A percentile compares a stretch with the other conserved stretches of the same genome.
Evolutionary conservation across 345 rosid genomes (phyloP).

Genomic region (Balakata baccata): DNA sequence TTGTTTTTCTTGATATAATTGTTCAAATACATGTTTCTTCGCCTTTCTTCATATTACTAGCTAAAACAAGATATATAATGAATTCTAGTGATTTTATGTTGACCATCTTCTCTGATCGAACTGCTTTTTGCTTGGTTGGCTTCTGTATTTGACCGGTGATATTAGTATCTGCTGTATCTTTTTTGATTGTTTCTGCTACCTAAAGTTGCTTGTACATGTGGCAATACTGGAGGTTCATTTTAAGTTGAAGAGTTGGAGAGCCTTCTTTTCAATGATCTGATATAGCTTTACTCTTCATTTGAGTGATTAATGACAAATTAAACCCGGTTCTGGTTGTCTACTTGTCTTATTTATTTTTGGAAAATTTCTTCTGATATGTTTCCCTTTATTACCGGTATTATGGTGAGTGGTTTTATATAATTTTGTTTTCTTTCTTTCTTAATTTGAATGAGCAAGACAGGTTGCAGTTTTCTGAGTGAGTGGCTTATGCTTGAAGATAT

Average conservation of each 20-base stretch:
- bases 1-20: slow-evolving; percentile 17
- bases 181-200: neutral
- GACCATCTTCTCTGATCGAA: neutral
- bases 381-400: neutral
- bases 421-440: slow-evolving; percentile 2
- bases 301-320: neutral
- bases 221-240: neutral
- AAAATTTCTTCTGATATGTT: neutral
- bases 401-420: neutral
- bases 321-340: neutral
- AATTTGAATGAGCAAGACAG: slow-evolving; percentile 23
- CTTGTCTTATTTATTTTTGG: neutral
- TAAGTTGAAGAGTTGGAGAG: neutral
- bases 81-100: slow-evolving; percentile 2
- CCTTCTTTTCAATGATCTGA: neutral
- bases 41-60: slow-evolving; percentile 14
- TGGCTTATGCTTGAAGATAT: slow-evolving; percentile 30
- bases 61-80: slow-evolving; percentile 1
- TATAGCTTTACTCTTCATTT: no score
- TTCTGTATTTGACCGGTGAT: neutral
- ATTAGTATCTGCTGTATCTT: neutral
- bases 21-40: slow-evolving; percentile 30
- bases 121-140: no score
- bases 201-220: neutral
- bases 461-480: slow-evolving; percentile 1